Base-by-base conservation (phyloP, 805 yeast genomes). In the Saccharomycopsis sp. region DNA sequence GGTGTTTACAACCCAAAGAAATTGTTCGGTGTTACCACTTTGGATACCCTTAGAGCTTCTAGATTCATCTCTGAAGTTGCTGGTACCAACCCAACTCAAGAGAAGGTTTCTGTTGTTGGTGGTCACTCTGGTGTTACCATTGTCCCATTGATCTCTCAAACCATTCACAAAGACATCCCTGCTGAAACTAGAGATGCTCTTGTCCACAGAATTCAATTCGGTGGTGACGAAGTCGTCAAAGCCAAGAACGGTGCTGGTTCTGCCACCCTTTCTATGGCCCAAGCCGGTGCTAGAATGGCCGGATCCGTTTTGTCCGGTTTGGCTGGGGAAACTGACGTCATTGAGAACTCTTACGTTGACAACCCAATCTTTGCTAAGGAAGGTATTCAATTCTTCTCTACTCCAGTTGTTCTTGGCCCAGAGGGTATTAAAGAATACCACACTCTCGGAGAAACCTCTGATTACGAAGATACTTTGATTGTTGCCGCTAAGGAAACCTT, bases 331-430 rank as follows among this genome's bases (percentile, higher is more conserved):
- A 59, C 65, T 63, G 86, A 83, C 63, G 78, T 86, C 62, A 75
- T 84, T 63, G 89, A 84, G 75, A 82, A 87, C 68, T 69, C 89
- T 55, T 87, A 81, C 67, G 86, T 88, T 61, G 94, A 87, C 73
- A 85, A 89, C 65, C 94, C 94, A 70, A 78, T 87, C 72, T 87
- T 79, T 82, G 84, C 86, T 75, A 70, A 72, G 58, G 97, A 92
- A 79, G 98, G 98, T 72, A 88, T 94, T 69, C 93, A 90, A 64
- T 94, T 92, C 88, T 94, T 94, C 81, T 91, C 98, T 57, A 87
- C 97, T 66, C 86, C 85, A 77, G 96, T 94, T 66, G 88, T 96
- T 68, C 85, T 93, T 70, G 98, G 98, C 67, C 87, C 86, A 71
- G 82, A 87, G 64, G 97, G 97, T 85, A 89, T 87, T 66, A 82